Base-by-base conservation (phyloP, 2,329 filamentous ascomycete genomes). In the Colletotrichum camelliae region DNA sequence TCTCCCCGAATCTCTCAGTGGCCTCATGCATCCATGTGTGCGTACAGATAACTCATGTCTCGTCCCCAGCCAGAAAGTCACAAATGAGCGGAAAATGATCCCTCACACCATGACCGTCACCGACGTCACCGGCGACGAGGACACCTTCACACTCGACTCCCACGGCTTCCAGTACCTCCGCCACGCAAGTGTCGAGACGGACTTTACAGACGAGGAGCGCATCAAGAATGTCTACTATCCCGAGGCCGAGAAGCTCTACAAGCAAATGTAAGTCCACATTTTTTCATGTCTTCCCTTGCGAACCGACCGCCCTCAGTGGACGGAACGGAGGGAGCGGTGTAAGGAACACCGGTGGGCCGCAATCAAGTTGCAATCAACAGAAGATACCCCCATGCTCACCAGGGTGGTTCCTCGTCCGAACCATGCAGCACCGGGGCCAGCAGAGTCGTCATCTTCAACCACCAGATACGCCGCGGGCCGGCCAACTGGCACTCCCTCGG, bases 41-140 rank as follows among this genome's bases (percentile, higher is more conserved):
- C 6, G 67, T 48, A n/a, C 21, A 13, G 24, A 29, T 27, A 70
- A 27, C 74, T 76, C 60, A 71, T 70, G 58, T n/a, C 27, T 33
- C 24, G 21, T 57, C 35, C 12, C 64, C 70, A 79, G 77, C 29
- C 77, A 70, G 21, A 86, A 94, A 12, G 84, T 93, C 55, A 83
- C 94, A 71, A 94, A 94, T 84, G 92, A 94, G 82, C 91, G 94
- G 80, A 94, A 92, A 1, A 90, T 94, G 79, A 89, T 92, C 18
- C 87, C 90, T 37, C 85, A n/a, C 86, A 88, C 1, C 84, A 86
- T 73, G 88, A 91, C 1, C 82, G 84, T 35, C 86, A 92, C 48
- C 87, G 92, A 94, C 0, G 89, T 85, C 15, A 83, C 89, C 39
- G 92, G 92, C 0, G 92, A 94, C 80, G 91, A 94, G 72, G 93